phyloP scores from a whole-genome alignment of 2,329 filamentous ascomycete species.

The Keithomyces neogunnii region DNA sequence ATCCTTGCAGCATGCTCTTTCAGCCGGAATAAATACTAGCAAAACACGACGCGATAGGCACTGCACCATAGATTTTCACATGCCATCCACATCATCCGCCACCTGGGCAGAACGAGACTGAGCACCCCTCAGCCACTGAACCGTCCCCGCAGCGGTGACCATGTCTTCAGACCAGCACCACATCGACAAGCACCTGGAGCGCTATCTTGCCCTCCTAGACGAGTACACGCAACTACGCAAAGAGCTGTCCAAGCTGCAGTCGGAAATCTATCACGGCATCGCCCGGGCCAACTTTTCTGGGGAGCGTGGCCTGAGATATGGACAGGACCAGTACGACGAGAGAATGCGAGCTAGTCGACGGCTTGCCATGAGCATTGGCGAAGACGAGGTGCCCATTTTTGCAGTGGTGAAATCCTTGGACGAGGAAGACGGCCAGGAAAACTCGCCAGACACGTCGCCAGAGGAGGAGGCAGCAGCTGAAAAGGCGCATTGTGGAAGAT shows the following conservation, averaged over 20 bases:
- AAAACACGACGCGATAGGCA: too few relatives aligned
- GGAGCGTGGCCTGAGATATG: conserved; percentile 55
- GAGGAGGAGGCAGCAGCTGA: conserved; percentile 1
- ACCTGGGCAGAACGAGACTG: too few relatives aligned
- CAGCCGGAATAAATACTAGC: too few relatives aligned
- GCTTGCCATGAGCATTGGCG: conserved; percentile 11
- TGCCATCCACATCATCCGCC: too few relatives aligned
- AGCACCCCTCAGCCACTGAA: background rate
- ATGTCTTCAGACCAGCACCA: conserved; percentile 17
- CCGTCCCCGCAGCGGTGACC: background rate
- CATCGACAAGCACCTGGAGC: conserved; percentile 56
- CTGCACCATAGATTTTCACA: too few relatives aligned
- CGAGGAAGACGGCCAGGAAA: background rate
- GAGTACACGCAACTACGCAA: conserved; percentile 54
- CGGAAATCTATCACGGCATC: conserved; percentile 48
- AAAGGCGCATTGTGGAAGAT: background rate
- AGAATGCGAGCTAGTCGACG: conserved; percentile 56
- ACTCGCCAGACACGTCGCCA: background rate
- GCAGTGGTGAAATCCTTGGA: conserved; percentile 1
- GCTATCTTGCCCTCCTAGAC: conserved; percentile 58
- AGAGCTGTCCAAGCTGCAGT: conserved; percentile 44
- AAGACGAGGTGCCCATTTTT: conserved; percentile 12
- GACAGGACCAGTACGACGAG: conserved; percentile 62
- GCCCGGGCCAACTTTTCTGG: conserved; percentile 70
- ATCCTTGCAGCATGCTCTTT: too few relatives aligned